phyloP scores from a whole-genome alignment of 1,139 yeast species.

The Yamadazyma dushanensis region DNA sequence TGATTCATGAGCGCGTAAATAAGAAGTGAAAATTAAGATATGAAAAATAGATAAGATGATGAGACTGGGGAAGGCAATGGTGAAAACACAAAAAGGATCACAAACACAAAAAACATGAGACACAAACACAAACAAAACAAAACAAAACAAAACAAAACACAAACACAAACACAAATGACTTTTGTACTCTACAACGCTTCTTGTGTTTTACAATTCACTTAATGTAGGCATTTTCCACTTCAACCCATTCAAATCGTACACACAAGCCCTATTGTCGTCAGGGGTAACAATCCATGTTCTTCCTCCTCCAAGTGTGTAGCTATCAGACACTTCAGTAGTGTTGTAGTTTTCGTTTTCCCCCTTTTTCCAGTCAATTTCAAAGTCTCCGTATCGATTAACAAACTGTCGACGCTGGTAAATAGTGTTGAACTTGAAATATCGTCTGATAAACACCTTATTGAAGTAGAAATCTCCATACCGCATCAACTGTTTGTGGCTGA shows the following conservation, averaged over 20 bases:
- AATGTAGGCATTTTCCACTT: slow-evolving; percentile 55
- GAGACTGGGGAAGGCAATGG: too few relatives aligned
- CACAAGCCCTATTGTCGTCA: slow-evolving; percentile 23
- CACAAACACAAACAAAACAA: too few relatives aligned
- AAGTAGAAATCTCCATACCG: slow-evolving; percentile 37
- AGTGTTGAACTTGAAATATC: slow-evolving; percentile 49
- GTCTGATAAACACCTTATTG: slow-evolving; percentile 31
- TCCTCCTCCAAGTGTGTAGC: slow-evolving; percentile 16
- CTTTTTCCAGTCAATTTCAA: slow-evolving; percentile 34
- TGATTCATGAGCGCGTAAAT: not conserved
- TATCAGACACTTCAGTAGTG: slow-evolving; percentile 12
- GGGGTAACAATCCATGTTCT: slow-evolving; percentile 11
- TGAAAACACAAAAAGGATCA: too few relatives aligned
- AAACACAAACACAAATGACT: too few relatives aligned
- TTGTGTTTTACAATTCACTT: slow-evolving; percentile 29
- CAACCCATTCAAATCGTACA: slow-evolving; percentile 42
- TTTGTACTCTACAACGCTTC: too few relatives aligned
- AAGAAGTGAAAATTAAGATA: not conserved
- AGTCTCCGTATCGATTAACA: slow-evolving; percentile 46
- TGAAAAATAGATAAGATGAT: too few relatives aligned
- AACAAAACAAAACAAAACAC: too few relatives aligned
- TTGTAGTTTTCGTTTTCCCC: slow-evolving; percentile 17
- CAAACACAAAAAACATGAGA: too few relatives aligned
- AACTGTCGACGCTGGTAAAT: slow-evolving; percentile 49
- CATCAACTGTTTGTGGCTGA: slow-evolving; percentile 20